phyloP scores from a whole-genome alignment of 805 yeast species.

The Yarrowia sp. region DNA sequence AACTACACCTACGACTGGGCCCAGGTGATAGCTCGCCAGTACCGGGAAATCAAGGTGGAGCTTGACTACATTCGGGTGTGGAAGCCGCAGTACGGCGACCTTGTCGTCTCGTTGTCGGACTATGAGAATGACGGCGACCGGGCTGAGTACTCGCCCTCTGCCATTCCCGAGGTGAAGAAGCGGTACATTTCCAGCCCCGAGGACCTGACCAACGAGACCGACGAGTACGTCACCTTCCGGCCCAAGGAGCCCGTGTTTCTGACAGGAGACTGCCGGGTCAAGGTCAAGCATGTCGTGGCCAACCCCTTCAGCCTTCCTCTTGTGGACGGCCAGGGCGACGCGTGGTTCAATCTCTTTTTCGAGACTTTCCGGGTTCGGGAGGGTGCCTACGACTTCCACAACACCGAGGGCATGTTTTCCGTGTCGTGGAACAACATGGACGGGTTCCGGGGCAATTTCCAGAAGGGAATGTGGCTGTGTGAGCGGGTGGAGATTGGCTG shows the following conservation, averaged over 20 bases:
- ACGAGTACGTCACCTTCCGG: slow-evolving; percentile 12
- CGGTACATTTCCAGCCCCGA: slow-evolving; percentile 16
- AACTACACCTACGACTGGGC: slow-evolving; percentile 58
- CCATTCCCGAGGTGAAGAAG: slow-evolving; percentile 28
- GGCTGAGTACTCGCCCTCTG: slow-evolving; percentile 18
- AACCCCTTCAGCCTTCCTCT: slow-evolving; percentile 39
- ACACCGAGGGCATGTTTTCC: slow-evolving; percentile 42
- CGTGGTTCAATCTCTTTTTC: slow-evolving; percentile 57
- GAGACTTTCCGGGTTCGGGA: slow-evolving; percentile 50
- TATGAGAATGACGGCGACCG: slow-evolving; percentile 28
- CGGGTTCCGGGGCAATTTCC: slow-evolving; percentile 68
- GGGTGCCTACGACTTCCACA: slow-evolving; percentile 15
- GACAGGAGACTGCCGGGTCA: slow-evolving; percentile 22
- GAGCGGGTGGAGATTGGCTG: slow-evolving; percentile 57
- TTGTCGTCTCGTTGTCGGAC: slow-evolving; percentile 12
- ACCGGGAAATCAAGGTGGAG: slow-evolving; percentile 42
- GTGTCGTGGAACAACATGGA: slow-evolving; percentile 63
- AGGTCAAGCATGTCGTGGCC: slow-evolving; percentile 33
- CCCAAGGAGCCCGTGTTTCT: slow-evolving; percentile 13
- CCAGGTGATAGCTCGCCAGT: slow-evolving; percentile 41
- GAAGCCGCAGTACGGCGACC: slow-evolving; percentile 24
- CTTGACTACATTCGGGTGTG: slow-evolving; percentile 40
- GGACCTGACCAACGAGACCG: slow-evolving; percentile 10
- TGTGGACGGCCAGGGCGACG: slow-evolving; percentile 47
- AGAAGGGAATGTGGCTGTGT: slow-evolving; percentile 61